phyloP scores from a whole-genome alignment of 768 basidiomycete species.

The Exsudoporus frostii region DNA sequence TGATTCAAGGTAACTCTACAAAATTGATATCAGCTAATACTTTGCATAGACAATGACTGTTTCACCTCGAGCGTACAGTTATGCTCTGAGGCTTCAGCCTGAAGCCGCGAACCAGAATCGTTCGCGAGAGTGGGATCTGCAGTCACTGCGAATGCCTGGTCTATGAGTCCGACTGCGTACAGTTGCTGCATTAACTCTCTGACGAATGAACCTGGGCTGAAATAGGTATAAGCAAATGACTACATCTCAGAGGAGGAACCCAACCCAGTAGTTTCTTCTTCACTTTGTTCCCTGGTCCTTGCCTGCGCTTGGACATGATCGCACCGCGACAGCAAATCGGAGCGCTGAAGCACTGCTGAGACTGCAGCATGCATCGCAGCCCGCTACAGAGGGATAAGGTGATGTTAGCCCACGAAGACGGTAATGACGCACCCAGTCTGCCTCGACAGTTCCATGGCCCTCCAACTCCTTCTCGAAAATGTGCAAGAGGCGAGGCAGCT shows the following conservation, averaged over 20 bases:
- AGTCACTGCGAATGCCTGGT: slow-evolving; percentile 47
- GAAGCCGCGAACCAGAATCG: slow-evolving; percentile 48
- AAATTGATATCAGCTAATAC: slow-evolving; percentile 4
- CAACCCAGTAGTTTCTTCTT: slow-evolving; percentile 25
- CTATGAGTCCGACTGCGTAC: slow-evolving; percentile 50
- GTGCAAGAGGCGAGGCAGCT: slow-evolving; percentile 62
- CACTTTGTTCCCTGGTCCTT: slow-evolving; percentile 14
- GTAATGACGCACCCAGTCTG: slow-evolving; percentile 54
- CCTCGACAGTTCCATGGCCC: slow-evolving; percentile 42
- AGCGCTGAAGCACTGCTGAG: slow-evolving; percentile 44
- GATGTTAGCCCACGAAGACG: neutral
- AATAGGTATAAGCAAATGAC: slow-evolving; percentile 9
- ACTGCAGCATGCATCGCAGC: slow-evolving; percentile 50
- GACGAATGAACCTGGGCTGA: slow-evolving; percentile 26
- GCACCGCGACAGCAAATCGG: slow-evolving; percentile 55
- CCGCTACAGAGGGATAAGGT: slow-evolving; percentile 28
- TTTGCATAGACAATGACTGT: neutral
- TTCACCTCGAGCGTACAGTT: slow-evolving; percentile 58
- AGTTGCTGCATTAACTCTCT: slow-evolving; percentile 48
- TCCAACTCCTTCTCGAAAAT: slow-evolving; percentile 55
- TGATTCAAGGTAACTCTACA: slow-evolving; percentile 47
- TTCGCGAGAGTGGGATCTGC: slow-evolving; percentile 50
- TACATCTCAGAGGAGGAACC: neutral
- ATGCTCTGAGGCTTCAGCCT: slow-evolving; percentile 57
- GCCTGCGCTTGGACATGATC: slow-evolving; percentile 44